Percentiles rank a stretch among this genome's conserved stretches.
These are phyloP conservation scores for Monilinia fructicola DNA, from an alignment of 2,329 filamentous ascomycete genomes.

Conservation along the genomic window DNA sequence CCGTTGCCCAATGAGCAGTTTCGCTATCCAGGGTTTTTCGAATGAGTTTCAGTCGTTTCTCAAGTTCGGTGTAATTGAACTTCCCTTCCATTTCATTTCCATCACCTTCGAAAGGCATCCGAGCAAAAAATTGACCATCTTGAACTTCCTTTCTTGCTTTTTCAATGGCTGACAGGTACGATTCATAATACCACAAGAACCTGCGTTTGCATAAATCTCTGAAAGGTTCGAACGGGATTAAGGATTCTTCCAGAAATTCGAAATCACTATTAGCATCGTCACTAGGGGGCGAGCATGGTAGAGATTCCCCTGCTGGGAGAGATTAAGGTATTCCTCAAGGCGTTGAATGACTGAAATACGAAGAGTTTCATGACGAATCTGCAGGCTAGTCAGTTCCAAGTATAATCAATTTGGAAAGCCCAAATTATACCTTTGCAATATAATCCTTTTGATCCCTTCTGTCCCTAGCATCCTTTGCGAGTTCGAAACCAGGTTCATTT, in stretches of 20 bases:
- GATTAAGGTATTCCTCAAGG: conserved; percentile 73
- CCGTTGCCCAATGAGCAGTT: conserved; percentile 65
- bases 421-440: conserved; percentile 65
- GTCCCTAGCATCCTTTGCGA: conserved; percentile 65
- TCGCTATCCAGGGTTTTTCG: conserved; percentile 72
- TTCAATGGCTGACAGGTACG: conserved; percentile 72
- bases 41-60: conserved; percentile 66
- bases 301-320: conserved; percentile 52
- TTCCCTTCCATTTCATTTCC: conserved; percentile 82
- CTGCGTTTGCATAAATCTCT: conserved; percentile 85
- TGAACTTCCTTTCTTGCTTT: conserved; percentile 63
- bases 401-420: neutral
- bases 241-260: conserved; percentile 48
- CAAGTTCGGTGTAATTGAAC: conserved; percentile 77
- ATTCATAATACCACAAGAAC: conserved; percentile 94
- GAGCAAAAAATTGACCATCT: conserved; percentile 64
- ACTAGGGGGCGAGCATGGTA: conserved; percentile 33
- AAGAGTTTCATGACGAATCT: conserved; percentile 90
- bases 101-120: conserved; percentile 81
- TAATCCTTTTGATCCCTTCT: conserved; percentile 74
- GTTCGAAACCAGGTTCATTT: conserved; percentile 92
- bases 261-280: conserved; percentile 45
- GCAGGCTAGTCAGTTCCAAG: conserved; percentile 22
- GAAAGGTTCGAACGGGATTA: conserved; percentile 75
- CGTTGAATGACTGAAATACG: conserved; percentile 83